Conservation (phyloP, 768 basidiomycete species). For the Suillus lakei region DNA sequence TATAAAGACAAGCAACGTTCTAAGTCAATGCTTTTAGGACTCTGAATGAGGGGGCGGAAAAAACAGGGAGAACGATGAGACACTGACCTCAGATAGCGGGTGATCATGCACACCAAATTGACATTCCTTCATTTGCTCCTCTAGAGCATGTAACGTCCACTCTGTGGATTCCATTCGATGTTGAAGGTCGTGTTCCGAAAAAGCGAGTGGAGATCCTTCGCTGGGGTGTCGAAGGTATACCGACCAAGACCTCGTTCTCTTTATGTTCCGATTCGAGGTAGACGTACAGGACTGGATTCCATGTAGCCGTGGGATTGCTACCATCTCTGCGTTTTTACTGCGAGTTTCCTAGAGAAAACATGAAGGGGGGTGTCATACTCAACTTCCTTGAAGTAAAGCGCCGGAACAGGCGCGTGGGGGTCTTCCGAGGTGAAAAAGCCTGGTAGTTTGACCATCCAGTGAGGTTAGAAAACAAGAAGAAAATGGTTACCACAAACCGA, state of each 20-base stretch:
- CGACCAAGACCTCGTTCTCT: neutral
- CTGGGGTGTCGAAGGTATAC: neutral
- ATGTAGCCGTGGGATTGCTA: neutral
- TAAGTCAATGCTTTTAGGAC: too few relatives aligned
- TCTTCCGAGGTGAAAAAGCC: neutral
- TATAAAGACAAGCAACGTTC: neutral
- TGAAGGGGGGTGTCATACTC: neutral
- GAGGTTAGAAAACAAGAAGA: neutral
- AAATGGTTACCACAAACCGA: neutral
- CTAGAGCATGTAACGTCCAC: neutral
- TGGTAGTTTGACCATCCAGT: neutral
- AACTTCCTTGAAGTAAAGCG: constrained; percentile 6
- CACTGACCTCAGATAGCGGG: neutral
- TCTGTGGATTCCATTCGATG: neutral
- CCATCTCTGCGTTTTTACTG: neutral
- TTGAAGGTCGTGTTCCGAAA: constrained; percentile 1
- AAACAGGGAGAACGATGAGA: neutral
- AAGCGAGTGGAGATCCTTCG: neutral
- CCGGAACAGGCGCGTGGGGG: neutral
- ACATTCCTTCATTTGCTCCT: neutral
- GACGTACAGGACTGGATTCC: neutral
- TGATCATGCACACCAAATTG: neutral
- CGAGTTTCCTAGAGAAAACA: neutral
- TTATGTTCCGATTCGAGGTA: constrained; percentile 4
- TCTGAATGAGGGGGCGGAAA: neutral